Conservation (phyloP, 1,284 basidiomycete species). For the Cutaneotrichosporon cutaneum region DNA sequence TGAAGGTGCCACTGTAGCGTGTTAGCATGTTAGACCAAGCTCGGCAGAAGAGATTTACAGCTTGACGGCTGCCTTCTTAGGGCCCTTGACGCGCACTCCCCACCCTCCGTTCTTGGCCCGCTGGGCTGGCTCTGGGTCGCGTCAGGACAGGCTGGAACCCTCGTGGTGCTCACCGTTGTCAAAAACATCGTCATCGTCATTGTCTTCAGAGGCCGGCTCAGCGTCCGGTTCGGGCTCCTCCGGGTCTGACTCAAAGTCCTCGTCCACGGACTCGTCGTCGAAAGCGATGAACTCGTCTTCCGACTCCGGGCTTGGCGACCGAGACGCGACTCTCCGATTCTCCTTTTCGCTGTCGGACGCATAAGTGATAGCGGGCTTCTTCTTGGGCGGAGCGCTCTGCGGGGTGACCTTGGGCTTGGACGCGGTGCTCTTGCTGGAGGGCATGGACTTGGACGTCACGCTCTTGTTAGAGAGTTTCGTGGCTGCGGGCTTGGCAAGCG, state of each 20-base stretch:
- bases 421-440: background rate
- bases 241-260: constrained; percentile 15
- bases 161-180: constrained; percentile 14
- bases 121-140: constrained; percentile 4
- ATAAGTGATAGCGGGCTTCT: background rate
- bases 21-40: constrained; percentile 4
- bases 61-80: constrained; percentile 35
- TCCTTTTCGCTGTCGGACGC: constrained; percentile 7
- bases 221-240: constrained; percentile 11
- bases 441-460: background rate
- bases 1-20: constrained; percentile 27
- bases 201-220: constrained; percentile 26
- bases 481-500: background rate
- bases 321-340: background rate
- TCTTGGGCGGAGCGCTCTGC: background rate
- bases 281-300: background rate
- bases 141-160: background rate
- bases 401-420: background rate
- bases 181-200: constrained; percentile 26
- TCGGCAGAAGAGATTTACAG: constrained; percentile 26
- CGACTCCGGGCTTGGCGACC: background rate
- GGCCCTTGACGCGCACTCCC: constrained; percentile 27
- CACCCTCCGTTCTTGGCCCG: constrained; percentile 35
- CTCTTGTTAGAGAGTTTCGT: background rate
- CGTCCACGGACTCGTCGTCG: constrained; percentile 8